Evolutionary conservation across 139 green algal genomes (phyloP), one percentile per base, ranked within the genome.

Genomic region (Coelastrella sp.): DNA sequence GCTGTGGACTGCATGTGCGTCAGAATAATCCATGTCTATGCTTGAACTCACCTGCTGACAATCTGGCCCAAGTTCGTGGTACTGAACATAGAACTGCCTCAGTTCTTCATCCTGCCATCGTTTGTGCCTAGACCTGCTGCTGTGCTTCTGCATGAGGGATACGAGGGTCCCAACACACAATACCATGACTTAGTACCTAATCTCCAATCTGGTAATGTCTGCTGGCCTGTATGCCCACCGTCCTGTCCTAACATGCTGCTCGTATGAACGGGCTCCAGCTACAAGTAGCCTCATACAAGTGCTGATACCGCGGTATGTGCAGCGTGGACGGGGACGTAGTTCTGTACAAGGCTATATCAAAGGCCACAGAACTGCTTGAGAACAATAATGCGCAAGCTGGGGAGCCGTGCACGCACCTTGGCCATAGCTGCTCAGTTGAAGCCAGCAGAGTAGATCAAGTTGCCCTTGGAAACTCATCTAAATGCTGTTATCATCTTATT

Each of bases 21-120:
- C 11, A 13, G 11, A 57, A 57, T 23, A 57, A 57, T 9, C 11
- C 45, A 23, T 9, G 45, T 75, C 17, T 9, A 37, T 13, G 37
- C 32, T 41, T 37, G n/a, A 43, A 1, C 71, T 43, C 5, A 81
- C 73, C 73, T 81, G 45, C n/a, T 67, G 27, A 11, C 34, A 15
- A 57, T 71, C n/a, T 32, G 35, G 23, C 5, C 76, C 76, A 73
- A 34, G 8, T 53, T 60, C 40, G 27, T 83, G 76, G 35, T 73
- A 83, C 45, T 62, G 53, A 25, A 19, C 17, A 17, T 73, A 83
- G 21, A 83, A 83, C 21, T 32, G 34, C 19, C 41, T 71, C 23
- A 83, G 53, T 45, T 83, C 76, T 11, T 50, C 76, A 53, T 73
- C 76, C 23, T 53, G 51, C 76, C 76, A 83, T 11, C 45, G 73